phyloP scores from a whole-genome alignment of 352 stramenopile genomes.

The Stephanocyclus meneghinianus region DNA sequence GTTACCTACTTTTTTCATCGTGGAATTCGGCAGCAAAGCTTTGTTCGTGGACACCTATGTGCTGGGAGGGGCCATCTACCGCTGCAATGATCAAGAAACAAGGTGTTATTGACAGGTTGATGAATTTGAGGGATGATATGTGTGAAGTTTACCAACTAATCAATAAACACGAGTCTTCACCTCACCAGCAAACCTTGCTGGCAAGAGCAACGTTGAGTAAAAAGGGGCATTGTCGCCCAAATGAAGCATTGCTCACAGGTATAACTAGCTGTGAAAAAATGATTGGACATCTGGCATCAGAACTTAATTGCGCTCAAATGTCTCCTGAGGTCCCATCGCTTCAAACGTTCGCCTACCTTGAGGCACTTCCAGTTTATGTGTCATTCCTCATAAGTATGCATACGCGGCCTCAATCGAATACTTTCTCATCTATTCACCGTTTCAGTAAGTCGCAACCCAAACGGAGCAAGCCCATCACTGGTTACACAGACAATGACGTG shows the following conservation, averaged over 20 bases:
- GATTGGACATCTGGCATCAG: constrained; percentile 12
- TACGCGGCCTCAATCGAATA: constrained; percentile 58
- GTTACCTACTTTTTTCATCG: constrained; percentile 72
- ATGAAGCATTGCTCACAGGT: constrained; percentile 28
- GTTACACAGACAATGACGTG: constrained; percentile 32
- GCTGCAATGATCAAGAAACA: constrained; percentile 24
- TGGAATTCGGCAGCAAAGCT: constrained; percentile 72
- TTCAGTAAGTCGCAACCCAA: constrained; percentile 22
- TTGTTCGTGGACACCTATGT: constrained; percentile 25
- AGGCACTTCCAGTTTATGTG: constrained; percentile 63
- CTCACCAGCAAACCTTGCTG: constrained; percentile 12
- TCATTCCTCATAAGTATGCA: constrained; percentile 66
- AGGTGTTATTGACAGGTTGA: constrained; percentile 26
- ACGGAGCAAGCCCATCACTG: constrained; percentile 9
- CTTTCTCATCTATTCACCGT: constrained; percentile 41
- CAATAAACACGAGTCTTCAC: constrained; percentile 7
- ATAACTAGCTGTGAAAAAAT: constrained; percentile 35
- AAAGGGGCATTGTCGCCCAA: constrained; percentile 2
- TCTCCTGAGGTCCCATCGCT: constrained; percentile 5
- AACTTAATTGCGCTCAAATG: constrained; percentile 10
- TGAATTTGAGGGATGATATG: constrained; percentile 45
- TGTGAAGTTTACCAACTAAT: constrained; percentile 36
- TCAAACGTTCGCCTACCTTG: constrained; percentile 54
- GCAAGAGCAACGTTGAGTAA: constrained; percentile 23
- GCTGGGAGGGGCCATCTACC: constrained; percentile 25